phyloP scores from a whole-genome alignment of 2,329 filamentous ascomycete species.

The Ampelomyces quisqualis region DNA sequence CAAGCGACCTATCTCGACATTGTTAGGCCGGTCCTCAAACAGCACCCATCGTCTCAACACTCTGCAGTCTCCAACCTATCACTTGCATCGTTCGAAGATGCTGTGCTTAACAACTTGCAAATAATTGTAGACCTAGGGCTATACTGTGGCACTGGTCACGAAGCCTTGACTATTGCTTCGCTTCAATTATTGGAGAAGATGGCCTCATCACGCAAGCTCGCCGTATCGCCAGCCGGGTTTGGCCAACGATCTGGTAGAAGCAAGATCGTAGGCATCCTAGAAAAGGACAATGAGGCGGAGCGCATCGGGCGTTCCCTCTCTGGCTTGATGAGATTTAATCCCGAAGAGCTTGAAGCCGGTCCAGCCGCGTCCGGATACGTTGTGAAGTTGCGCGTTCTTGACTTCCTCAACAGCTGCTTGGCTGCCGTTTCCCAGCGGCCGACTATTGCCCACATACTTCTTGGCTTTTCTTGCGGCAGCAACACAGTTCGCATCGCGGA shows the following conservation, averaged over 20 bases:
- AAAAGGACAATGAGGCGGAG: slow-evolving; percentile 75
- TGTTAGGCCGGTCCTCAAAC: slow-evolving; percentile 74
- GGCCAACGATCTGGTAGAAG: slow-evolving; percentile 68
- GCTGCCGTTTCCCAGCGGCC: slow-evolving; percentile 72
- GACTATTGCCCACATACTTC: slow-evolving; percentile 83
- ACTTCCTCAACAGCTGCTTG: slow-evolving; percentile 81
- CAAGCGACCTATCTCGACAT: slow-evolving; percentile 91
- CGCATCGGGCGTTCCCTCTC: slow-evolving; percentile 75
- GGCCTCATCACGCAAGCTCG: slow-evolving; percentile 78
- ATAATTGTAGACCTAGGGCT: slow-evolving; percentile 80
- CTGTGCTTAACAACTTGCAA: slow-evolving; percentile 75
- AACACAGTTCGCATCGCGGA: slow-evolving; percentile 68
- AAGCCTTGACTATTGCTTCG: slow-evolving; percentile 75
- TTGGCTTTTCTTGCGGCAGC: slow-evolving; percentile 80
- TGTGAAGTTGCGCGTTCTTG: slow-evolving; percentile 80
- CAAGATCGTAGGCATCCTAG: slow-evolving; percentile 84
- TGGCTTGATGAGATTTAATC: slow-evolving; percentile 63
- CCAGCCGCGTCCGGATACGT: slow-evolving; percentile 70
- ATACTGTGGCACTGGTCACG: slow-evolving; percentile 82
- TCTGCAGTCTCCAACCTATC: slow-evolving; percentile 70
- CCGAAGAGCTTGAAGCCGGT: slow-evolving; percentile 72
- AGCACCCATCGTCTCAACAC: slow-evolving; percentile 60
- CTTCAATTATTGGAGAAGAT: slow-evolving; percentile 83
- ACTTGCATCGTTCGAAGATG: slow-evolving; percentile 89
- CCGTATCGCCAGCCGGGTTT: slow-evolving; percentile 66